Evolutionary conservation across 352 stramenopile genomes (phyloP).

Genomic region (Nothophytophthora sp.): DNA sequence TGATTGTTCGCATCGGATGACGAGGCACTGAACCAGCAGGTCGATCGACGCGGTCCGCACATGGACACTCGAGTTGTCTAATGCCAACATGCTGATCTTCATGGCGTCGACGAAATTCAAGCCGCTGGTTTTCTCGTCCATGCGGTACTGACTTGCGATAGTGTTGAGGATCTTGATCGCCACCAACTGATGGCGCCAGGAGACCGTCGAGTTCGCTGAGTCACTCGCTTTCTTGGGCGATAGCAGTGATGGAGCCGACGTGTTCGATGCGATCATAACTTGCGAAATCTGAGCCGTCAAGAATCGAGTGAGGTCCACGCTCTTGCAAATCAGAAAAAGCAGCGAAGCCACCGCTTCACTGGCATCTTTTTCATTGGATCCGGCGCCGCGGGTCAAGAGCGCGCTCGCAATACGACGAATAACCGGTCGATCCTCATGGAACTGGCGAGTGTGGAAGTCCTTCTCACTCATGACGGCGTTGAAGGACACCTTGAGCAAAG

Average conservation of each 20-base stretch:
- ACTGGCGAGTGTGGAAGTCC: slow-evolving; percentile 61
- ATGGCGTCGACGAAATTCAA: slow-evolving; percentile 62
- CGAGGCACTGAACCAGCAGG: slow-evolving; percentile 66
- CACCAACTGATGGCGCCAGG: slow-evolving; percentile 74
- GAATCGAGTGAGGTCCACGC: slow-evolving; percentile 59
- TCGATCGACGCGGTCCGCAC: slow-evolving; percentile 73
- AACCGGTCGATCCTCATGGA: slow-evolving; percentile 49
- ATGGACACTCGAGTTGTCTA: slow-evolving; percentile 80
- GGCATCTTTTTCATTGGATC: slow-evolving; percentile 78
- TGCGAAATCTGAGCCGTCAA: slow-evolving; percentile 55
- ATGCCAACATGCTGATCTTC: slow-evolving; percentile 57
- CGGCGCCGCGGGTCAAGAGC: slow-evolving; percentile 51
- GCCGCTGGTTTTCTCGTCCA: slow-evolving; percentile 56
- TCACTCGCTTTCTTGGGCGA: slow-evolving; percentile 22
- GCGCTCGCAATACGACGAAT: slow-evolving; percentile 50
- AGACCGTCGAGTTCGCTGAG: slow-evolving; percentile 18
- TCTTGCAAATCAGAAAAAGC: slow-evolving; percentile 86
- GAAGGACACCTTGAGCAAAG: slow-evolving; percentile 65
- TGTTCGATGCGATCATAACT: slow-evolving; percentile 35
- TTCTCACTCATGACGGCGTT: slow-evolving; percentile 52
- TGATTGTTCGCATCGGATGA: slow-evolving; percentile 77
- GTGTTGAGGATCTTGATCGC: slow-evolving; percentile 80
- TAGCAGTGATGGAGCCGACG: neutral
- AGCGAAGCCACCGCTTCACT: slow-evolving; percentile 74
- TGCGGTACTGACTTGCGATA: slow-evolving; percentile 77